Conservation (phyloP, 148 eudicot species). For the Cornus kousa region DNA sequence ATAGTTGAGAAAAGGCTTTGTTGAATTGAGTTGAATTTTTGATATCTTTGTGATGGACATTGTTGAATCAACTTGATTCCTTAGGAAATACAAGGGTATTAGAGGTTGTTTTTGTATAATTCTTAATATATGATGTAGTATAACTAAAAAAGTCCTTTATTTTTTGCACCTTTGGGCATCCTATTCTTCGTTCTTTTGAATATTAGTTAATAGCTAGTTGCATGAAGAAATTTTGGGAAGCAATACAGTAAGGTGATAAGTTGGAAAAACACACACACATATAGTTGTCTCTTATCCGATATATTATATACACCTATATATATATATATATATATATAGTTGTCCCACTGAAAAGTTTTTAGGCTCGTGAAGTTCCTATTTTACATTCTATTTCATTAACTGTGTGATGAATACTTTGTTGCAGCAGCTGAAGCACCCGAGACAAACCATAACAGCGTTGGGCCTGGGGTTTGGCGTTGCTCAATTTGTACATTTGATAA, state of each 20-base stretch:
- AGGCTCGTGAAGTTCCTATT: not conserved
- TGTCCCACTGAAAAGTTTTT: not conserved
- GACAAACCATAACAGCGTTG: conserved; percentile 29
- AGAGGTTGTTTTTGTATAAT: too few species aligned
- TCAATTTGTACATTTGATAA: conserved; percentile 89
- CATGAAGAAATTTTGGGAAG: not conserved
- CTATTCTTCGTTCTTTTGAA: not conserved
- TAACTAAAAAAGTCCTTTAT: not conserved
- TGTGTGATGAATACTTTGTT: conserved; percentile 11
- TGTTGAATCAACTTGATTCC: too few species aligned
- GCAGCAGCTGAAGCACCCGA: conserved; percentile 38
- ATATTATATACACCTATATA: not conserved
- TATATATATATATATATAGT: not conserved
- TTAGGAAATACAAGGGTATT: too few species aligned
- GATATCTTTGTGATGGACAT: too few species aligned
- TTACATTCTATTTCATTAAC: not conserved
- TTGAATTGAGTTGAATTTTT: too few species aligned
- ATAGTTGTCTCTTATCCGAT: too few species aligned
- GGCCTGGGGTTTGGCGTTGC: conserved; percentile 70
- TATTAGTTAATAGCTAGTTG: not conserved
- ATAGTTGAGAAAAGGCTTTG: too few species aligned
- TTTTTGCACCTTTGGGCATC: conserved; percentile 1
- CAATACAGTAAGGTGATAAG: not conserved
- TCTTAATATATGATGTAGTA: too few species aligned
- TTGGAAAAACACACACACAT: too few species aligned